Evolutionary conservation across 2,329 filamentous ascomycete genomes (phyloP).

Genomic region (Helotiales sp.): DNA sequence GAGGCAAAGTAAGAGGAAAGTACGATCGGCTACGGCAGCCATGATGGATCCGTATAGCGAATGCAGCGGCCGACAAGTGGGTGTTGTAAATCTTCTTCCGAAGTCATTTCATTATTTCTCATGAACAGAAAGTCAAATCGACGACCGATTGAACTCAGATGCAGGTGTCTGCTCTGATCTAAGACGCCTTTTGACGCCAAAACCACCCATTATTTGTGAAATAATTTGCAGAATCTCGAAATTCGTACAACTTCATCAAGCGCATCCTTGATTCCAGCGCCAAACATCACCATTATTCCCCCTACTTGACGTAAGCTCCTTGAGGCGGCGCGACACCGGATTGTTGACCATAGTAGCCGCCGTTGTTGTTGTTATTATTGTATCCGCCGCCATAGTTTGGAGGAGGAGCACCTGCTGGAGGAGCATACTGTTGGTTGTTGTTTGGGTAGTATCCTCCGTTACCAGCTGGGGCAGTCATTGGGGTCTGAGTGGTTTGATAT

Average conservation of each 20-base stretch:
- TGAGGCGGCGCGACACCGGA: conserved; percentile 21
- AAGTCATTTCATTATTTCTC: no score
- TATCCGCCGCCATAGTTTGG: neutral
- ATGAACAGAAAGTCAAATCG: no score
- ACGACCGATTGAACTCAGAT: no score
- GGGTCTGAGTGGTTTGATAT: neutral
- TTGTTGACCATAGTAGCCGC: conserved; percentile 19
- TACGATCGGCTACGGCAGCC: no score
- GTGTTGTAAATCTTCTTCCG: no score
- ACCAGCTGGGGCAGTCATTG: neutral
- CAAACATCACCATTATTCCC: neutral
- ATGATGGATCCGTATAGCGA: no score
- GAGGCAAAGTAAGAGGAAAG: no score
- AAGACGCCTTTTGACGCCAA: neutral
- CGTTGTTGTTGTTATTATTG: neutral
- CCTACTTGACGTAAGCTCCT: conserved; percentile 15
- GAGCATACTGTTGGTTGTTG: neutral
- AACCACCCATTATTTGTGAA: neutral
- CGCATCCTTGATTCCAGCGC: neutral
- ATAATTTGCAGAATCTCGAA: neutral
- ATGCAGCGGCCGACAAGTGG: no score
- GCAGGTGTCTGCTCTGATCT: neutral
- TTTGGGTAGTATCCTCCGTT: neutral
- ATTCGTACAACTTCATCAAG: neutral
- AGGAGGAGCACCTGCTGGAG: neutral